phyloP scores from a whole-genome alignment of 2,329 filamentous ascomycete species.

The Colletotrichum zoysiae region DNA sequence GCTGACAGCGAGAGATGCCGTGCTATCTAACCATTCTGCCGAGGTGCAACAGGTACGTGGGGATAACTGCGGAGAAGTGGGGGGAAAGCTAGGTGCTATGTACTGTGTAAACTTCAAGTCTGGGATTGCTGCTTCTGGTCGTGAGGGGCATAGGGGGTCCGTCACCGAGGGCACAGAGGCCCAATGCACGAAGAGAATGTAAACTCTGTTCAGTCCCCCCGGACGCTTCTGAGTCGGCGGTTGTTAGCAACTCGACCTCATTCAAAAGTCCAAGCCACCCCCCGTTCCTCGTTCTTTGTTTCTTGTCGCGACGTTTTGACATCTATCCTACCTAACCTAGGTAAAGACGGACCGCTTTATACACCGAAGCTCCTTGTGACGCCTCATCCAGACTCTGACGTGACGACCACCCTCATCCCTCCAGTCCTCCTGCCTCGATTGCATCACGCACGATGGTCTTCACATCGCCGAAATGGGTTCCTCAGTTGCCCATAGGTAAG shows the following conservation, averaged over 20 bases:
- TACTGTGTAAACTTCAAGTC: constrained; percentile 24
- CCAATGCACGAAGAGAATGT: constrained; percentile 32
- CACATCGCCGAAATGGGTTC: constrained; percentile 71
- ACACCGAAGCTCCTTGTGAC: neutral
- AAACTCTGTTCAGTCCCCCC: constrained; percentile 29
- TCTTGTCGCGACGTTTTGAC: neutral
- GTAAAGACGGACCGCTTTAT: constrained; percentile 10
- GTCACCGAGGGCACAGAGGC: constrained; percentile 27
- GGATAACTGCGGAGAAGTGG: constrained; percentile 41
- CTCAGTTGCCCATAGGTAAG: constrained; percentile 68
- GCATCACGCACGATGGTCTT: constrained; percentile 62
- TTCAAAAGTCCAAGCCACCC: constrained; percentile 32
- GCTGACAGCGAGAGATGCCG: constrained; percentile 29
- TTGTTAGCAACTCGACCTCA: constrained; percentile 18
- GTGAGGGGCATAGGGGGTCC: constrained; percentile 19
- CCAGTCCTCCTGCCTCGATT: neutral
- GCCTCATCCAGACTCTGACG: neutral
- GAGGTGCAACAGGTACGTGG: constrained; percentile 35
- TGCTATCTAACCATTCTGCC: constrained; percentile 27
- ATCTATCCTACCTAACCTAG: neutral
- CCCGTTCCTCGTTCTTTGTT: neutral
- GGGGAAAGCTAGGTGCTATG: constrained; percentile 22
- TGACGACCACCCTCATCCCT: neutral
- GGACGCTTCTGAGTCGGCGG: constrained; percentile 22
- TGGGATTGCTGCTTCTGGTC: constrained; percentile 24